These are phyloP conservation scores for Colletotrichum ledebouriae DNA, from an alignment of 2,329 filamentous ascomycete genomes.

Conservation along the genomic window DNA sequence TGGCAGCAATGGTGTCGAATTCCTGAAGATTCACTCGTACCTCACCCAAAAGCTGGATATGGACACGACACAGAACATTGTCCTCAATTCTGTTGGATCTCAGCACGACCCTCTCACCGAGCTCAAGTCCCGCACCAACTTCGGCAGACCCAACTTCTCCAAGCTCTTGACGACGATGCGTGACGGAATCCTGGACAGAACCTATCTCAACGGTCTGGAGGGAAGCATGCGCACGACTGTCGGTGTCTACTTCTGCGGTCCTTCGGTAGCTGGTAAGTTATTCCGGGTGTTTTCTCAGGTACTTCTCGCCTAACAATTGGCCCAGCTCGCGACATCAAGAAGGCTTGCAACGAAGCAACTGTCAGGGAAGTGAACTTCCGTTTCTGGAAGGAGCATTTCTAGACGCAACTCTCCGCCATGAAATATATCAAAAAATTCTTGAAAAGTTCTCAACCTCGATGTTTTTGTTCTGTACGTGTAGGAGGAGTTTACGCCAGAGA, in stretches of 20 bases:
- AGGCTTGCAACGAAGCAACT: conserved; percentile 80
- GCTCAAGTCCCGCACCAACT: conserved; percentile 90
- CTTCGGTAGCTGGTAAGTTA: conserved; percentile 74
- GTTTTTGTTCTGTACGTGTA: conserved; percentile 24
- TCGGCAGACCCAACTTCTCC: conserved; percentile 90
- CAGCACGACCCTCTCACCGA: conserved; percentile 93
- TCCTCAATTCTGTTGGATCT: conserved; percentile 92
- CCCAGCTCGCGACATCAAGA: conserved; percentile 85
- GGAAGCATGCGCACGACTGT: conserved; percentile 84
- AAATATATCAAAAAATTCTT: conserved; percentile 10
- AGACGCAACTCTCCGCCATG: conserved; percentile 45
- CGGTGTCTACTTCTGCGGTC: conserved; percentile 98
- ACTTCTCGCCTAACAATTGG: conserved; percentile 52
- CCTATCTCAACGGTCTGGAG: conserved; percentile 87
- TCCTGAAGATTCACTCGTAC: conserved; percentile 98
- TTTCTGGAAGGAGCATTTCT: conserved; percentile 99
- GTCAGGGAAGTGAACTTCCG: conserved; percentile 88
- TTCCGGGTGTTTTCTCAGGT: not conserved
- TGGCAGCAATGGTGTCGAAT: conserved; percentile 80
- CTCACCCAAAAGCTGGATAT: conserved; percentile 93
- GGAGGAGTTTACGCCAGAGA: conserved; percentile 25
- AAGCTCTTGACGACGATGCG: conserved; percentile 87
- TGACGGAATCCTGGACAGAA: conserved; percentile 86
- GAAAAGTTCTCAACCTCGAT: conserved; percentile 4
- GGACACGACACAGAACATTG: conserved; percentile 96